Conservation (phyloP, 2,329 filamentous ascomycete species). For the Aspergillus fischeri region DNA sequence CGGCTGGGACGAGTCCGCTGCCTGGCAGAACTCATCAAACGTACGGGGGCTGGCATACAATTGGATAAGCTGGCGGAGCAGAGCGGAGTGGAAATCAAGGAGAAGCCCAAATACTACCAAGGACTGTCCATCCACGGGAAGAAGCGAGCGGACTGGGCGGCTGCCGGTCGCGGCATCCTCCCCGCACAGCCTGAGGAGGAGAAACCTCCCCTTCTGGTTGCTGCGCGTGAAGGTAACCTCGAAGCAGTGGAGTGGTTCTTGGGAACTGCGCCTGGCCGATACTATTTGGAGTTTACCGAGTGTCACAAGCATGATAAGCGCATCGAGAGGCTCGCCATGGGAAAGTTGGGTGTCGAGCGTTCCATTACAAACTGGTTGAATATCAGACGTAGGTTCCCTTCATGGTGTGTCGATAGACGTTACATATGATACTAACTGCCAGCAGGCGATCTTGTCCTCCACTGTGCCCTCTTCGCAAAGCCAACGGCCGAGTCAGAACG, state of each 20-base stretch:
- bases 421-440: not conserved
- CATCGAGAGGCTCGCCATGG: conserved; percentile 6
- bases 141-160: conserved; percentile 72
- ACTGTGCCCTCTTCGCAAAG: conserved; percentile 57
- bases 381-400: conserved; percentile 46
- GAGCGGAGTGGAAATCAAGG: conserved; percentile 58
- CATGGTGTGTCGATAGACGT: too few relatives aligned
- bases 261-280: conserved; percentile 62
- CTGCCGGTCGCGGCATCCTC: conserved; percentile 46
- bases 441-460: conserved; percentile 52
- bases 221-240: conserved; percentile 46
- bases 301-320: conserved; percentile 57
- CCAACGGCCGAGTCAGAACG: conserved; percentile 43
- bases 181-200: not conserved
- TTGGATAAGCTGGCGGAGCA: conserved; percentile 63
- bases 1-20: conserved; percentile 32
- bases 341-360: conserved; percentile 58
- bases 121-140: conserved; percentile 71
- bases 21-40: conserved; percentile 58
- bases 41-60: conserved; percentile 65
- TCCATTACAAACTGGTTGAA: conserved; percentile 51
- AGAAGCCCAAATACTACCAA: conserved; percentile 70
- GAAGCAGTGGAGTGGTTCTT: conserved; percentile 73
- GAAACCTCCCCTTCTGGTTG: not conserved
- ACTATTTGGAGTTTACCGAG: conserved; percentile 67